These are phyloP conservation scores for Peronospora belbahrii DNA, from an alignment of 352 stramenopile genomes.

Conservation along the genomic window DNA sequence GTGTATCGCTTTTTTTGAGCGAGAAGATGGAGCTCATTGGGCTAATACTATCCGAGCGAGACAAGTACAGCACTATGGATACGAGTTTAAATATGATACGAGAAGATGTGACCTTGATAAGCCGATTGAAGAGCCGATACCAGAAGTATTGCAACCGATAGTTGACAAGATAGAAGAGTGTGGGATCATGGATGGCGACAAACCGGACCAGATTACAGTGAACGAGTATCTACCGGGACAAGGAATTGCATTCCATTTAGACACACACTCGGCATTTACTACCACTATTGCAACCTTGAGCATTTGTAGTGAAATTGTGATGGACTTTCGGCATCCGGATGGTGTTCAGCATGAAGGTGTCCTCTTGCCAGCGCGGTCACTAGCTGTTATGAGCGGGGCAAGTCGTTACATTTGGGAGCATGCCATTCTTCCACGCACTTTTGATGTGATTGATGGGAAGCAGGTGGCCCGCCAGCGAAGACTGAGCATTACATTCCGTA, in stretches of 20 bases:
- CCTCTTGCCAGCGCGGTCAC: slow-evolving; percentile 57
- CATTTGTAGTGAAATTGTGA: slow-evolving; percentile 71
- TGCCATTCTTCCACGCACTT: slow-evolving; percentile 70
- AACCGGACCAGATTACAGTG: slow-evolving; percentile 72
- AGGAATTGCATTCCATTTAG: slow-evolving; percentile 82
- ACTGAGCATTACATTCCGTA: slow-evolving; percentile 86
- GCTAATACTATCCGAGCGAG: slow-evolving; percentile 68
- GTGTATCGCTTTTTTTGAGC: slow-evolving; percentile 55
- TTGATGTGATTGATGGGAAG: slow-evolving; percentile 79
- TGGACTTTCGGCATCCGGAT: slow-evolving; percentile 75
- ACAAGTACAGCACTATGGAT: slow-evolving; percentile 86
- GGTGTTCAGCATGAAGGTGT: slow-evolving; percentile 45
- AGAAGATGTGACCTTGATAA: slow-evolving; percentile 44
- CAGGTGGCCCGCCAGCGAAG: slow-evolving; percentile 54
- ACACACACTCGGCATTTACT: slow-evolving; percentile 86
- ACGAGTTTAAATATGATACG: slow-evolving; percentile 84
- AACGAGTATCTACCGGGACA: slow-evolving; percentile 88
- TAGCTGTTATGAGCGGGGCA: slow-evolving; percentile 77
- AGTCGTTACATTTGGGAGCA: slow-evolving; percentile 87
- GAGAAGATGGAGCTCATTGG: slow-evolving; percentile 44
- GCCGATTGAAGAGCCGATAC: slow-evolving; percentile 44
- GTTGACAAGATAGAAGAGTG: slow-evolving; percentile 42
- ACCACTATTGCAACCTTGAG: slow-evolving; percentile 76
- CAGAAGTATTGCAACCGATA: slow-evolving; percentile 31
- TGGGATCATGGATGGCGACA: slow-evolving; percentile 47